These are phyloP conservation scores for Mucor mucedo DNA, from an alignment of 371 early-diverging fungal species.

Conservation along the genomic window DNA sequence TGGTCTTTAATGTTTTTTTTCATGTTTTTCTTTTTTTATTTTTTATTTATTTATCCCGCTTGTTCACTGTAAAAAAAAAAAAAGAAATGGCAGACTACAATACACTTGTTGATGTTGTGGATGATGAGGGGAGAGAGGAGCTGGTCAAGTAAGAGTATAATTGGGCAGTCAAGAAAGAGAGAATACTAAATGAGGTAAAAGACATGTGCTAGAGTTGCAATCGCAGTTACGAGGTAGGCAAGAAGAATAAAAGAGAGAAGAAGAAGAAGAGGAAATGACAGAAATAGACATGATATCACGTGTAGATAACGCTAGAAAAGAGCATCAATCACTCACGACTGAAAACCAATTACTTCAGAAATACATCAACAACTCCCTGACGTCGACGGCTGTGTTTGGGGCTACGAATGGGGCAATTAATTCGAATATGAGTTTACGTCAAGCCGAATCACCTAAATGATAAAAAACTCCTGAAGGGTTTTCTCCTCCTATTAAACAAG, in stretches of 20 bases:
- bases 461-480: constrained; percentile 1
- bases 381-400: constrained; percentile 63
- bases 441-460: constrained; percentile 26
- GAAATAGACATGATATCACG: constrained; percentile 43
- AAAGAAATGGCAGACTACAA: constrained; percentile 15
- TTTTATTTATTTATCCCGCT: background rate
- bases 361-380: constrained; percentile 59
- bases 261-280: background rate
- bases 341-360: constrained; percentile 61
- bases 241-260: background rate
- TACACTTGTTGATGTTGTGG: constrained; percentile 16
- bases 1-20: background rate
- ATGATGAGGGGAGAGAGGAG: constrained; percentile 37
- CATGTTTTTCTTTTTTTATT: background rate
- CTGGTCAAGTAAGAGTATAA: constrained; percentile 34
- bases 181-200: constrained; percentile 6
- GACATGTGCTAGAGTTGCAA: constrained; percentile 49
- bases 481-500: background rate
- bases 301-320: constrained; percentile 51
- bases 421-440: constrained; percentile 29
- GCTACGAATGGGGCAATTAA: constrained; percentile 53
- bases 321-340: constrained; percentile 52
- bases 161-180: background rate
- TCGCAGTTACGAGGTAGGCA: constrained; percentile 41
- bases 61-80: background rate